These are phyloP conservation scores for Byssothecium circinans DNA, from an alignment of 2,329 filamentous ascomycete species.

Conservation along the genomic window DNA sequence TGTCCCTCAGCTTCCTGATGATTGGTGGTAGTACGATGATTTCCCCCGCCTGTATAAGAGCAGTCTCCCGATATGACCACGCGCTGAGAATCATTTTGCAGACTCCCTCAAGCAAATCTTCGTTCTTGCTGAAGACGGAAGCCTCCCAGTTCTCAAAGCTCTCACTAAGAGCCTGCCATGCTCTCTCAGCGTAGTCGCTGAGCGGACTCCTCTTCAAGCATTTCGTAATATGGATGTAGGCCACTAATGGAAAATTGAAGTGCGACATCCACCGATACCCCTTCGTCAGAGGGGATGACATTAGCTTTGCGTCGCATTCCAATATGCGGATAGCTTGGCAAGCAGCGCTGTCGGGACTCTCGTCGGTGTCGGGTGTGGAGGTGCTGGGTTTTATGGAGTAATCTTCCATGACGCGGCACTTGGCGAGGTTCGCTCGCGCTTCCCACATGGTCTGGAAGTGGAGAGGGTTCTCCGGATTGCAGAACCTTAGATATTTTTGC, in stretches of 20 bases:
- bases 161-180: constrained; percentile 52
- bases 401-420: constrained; percentile 54
- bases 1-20: constrained; percentile 14
- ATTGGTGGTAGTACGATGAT: constrained; percentile 22
- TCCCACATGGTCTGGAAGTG: constrained; percentile 54
- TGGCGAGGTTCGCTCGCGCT: constrained; percentile 51
- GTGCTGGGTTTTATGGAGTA: constrained; percentile 34
- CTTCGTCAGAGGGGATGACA: constrained; percentile 46
- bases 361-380: constrained; percentile 14
- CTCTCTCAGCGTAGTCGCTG: constrained; percentile 33
- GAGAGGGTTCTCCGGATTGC: constrained; percentile 38
- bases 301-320: constrained; percentile 51
- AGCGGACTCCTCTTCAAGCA: constrained; percentile 46
- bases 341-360: constrained; percentile 31
- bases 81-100: constrained; percentile 22
- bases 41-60: constrained; percentile 11
- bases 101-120: neutral
- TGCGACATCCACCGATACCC: constrained; percentile 48
- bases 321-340: constrained; percentile 45
- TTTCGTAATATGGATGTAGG: constrained; percentile 51
- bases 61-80: constrained; percentile 57
- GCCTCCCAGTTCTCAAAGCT: constrained; percentile 39
- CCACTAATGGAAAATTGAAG: constrained; percentile 53
- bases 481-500: constrained; percentile 40
- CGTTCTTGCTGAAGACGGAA: neutral